phyloP scores from a whole-genome alignment of 2,329 filamentous ascomycete species.

The Blumeriella jaapii region DNA sequence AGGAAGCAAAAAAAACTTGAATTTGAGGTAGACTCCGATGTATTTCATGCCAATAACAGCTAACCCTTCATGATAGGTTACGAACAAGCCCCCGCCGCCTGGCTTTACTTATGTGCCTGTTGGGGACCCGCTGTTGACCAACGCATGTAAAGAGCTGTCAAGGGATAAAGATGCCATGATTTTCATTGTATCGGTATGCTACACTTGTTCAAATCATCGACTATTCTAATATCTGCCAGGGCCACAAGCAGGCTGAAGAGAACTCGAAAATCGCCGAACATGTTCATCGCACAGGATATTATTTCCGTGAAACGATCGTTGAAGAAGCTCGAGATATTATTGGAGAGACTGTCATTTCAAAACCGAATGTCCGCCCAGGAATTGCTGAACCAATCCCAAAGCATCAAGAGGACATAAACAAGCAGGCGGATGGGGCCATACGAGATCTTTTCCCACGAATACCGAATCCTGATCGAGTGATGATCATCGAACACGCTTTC shows the following conservation, averaged over 20 bases:
- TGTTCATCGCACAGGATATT: slow-evolving; percentile 47
- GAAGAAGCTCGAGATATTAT: slow-evolving; percentile 37
- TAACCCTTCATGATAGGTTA: slow-evolving; percentile 33
- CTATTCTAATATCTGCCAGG: slow-evolving; percentile 2
- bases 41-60: neutral
- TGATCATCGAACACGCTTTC: slow-evolving; percentile 52
- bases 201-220: neutral
- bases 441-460: slow-evolving; percentile 55
- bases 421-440: slow-evolving; percentile 49
- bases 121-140: slow-evolving; percentile 49
- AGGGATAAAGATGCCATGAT: slow-evolving; percentile 51
- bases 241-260: slow-evolving; percentile 17
- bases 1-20: slow-evolving; percentile 51
- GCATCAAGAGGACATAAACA: slow-evolving; percentile 47
- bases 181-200: slow-evolving; percentile 52
- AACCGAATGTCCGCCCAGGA: slow-evolving; percentile 23
- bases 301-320: slow-evolving; percentile 47
- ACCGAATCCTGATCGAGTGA: slow-evolving; percentile 50
- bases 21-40: slow-evolving; percentile 41
- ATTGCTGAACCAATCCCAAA: slow-evolving; percentile 48
- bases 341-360: slow-evolving; percentile 22
- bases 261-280: slow-evolving; percentile 31
- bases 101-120: slow-evolving; percentile 52
- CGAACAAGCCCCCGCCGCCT: slow-evolving; percentile 41
- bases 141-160: slow-evolving; percentile 52